Base-by-base conservation (phyloP, 768 basidiomycete species). In the Kwoniella sp. region DNA sequence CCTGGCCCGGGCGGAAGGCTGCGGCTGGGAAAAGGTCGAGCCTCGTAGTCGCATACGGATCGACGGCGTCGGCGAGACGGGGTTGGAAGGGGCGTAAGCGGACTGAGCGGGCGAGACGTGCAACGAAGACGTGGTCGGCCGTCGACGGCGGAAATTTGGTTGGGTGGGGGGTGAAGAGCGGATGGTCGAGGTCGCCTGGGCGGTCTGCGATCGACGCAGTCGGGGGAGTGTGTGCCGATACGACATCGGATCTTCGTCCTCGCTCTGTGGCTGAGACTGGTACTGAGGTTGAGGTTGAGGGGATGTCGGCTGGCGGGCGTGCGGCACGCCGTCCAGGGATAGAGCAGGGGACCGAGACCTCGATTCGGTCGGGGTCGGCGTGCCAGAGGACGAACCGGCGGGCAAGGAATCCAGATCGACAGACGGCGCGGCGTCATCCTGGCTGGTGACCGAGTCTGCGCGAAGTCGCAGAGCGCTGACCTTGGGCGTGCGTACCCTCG, bases 1-100 rank as follows among this genome's bases (percentile, higher is more conserved):
- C 28, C 70, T 50, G 9, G 50, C 48, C 32, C 59, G 38, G 34
- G 61, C 55, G 17, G 34, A 45, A 5, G 52, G 52, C 38, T 44
- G 19, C 3, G 19, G 12, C 9, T 25, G 40, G 20, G 36, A 39
- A 11, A 38, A 22, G 3, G 37, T 34, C 1, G 26, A 23, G n/a
- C 36, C 34, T 25, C 49, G 19, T 5, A 51, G 32, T 28, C 44
- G 33, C 33, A 27, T 37, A 20, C 56, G 37, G 8, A 45, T 34
- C 9, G 49, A 51, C 2, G 43, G 48, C 7, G 48, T 51, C 11
- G 56, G 56, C 31, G 56, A 51, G 26, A 45, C 46, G 6, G 56
- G 56, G 25, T 51, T 51, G 8, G 50, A 51, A 4, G 48, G 19
- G 15, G 32, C 34, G 7, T 29, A 22, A 3, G 25, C 31, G 1